Conservation (phyloP, 2,329 filamentous ascomycete species). For the Aspergillus sp. region DNA sequence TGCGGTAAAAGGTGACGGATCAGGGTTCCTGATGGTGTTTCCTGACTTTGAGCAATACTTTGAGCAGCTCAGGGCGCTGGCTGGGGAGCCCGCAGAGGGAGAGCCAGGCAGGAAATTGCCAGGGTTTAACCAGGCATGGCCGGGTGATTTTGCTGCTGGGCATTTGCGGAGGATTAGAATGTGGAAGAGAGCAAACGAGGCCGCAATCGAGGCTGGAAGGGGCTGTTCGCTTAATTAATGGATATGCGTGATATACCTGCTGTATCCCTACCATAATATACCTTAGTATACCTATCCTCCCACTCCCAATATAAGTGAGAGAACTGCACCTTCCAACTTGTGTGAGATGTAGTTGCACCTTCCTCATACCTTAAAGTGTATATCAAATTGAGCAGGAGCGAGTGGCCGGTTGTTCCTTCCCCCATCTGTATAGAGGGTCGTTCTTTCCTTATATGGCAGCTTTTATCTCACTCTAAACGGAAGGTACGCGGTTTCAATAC, state of each 20-base stretch:
- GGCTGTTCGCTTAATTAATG: not conserved
- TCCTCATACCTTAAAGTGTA: too few relatives aligned
- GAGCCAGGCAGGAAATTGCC: constrained; percentile 43
- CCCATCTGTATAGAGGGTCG: too few relatives aligned
- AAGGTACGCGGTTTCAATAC: too few relatives aligned
- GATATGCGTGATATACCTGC: not conserved
- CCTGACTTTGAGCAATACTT: constrained; percentile 68
- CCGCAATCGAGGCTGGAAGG: constrained; percentile 1
- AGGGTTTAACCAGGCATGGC: constrained; percentile 44
- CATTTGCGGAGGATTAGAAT: constrained; percentile 58
- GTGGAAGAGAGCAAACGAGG: constrained; percentile 56
- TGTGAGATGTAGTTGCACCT: too few relatives aligned
- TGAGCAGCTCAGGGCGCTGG: constrained; percentile 48
- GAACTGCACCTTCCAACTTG: too few relatives aligned
- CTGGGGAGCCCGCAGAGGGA: constrained; percentile 42
- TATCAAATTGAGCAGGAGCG: too few relatives aligned
- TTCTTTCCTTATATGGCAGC: too few relatives aligned
- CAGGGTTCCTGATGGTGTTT: constrained; percentile 56
- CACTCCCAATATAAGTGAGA: too few relatives aligned
- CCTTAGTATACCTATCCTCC: not conserved
- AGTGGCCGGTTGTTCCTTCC: too few relatives aligned
- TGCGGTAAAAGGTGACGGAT: constrained; percentile 54
- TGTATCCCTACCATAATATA: not conserved
- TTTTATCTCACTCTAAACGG: too few relatives aligned
- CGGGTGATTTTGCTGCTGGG: constrained; percentile 51